Conservation (phyloP, 1,284 basidiomycete species). For the Stygiomarasmius scandens region DNA sequence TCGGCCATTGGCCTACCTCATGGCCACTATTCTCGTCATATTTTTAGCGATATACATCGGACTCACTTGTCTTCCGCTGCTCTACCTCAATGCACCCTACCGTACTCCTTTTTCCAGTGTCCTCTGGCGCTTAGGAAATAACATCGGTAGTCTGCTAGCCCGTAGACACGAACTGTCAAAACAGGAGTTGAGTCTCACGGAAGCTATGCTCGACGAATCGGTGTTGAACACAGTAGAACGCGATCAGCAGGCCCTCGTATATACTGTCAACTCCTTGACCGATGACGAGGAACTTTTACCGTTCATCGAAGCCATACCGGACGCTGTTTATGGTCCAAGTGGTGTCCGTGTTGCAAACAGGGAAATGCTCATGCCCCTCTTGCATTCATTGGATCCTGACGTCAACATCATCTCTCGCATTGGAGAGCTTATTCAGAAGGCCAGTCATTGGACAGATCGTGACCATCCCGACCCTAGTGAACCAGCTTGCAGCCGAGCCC, state of each 20-base stretch:
- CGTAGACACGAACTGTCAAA: background rate
- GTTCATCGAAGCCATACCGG: background rate
- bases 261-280: background rate
- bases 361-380: background rate
- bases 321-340: background rate
- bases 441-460: background rate
- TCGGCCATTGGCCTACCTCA: background rate
- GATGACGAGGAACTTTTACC: background rate
- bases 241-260: background rate
- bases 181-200: background rate
- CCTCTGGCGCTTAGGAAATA: constrained; percentile 6
- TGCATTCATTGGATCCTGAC: background rate
- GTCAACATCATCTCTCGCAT: background rate
- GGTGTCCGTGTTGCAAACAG: background rate
- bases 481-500: background rate
- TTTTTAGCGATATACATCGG: constrained; percentile 7
- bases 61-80: constrained; percentile 13
- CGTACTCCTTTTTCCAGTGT: constrained; percentile 13
- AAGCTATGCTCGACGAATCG: background rate
- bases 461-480: background rate
- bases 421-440: background rate
- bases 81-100: constrained; percentile 9
- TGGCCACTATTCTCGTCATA: constrained; percentile 5
- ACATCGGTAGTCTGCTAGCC: background rate
- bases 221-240: background rate